These are phyloP conservation scores for Clavispora vitiphila DNA, from an alignment of 805 yeast genomes.

Conservation along the genomic window DNA sequence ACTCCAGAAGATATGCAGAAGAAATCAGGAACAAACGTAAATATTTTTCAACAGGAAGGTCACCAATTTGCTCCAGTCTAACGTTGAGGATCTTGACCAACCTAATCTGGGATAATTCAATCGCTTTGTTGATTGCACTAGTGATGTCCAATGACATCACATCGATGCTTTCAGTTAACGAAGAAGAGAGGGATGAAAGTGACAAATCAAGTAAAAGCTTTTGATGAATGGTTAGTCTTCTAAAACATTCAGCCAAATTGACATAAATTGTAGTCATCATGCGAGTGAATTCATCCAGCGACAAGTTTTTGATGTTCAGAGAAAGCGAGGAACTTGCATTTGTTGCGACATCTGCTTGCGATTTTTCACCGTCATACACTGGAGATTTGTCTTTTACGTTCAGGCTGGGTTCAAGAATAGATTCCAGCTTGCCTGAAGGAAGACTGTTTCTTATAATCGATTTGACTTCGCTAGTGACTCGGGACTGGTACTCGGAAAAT, in stretches of 20 bases:
- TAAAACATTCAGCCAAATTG: constrained; percentile 62
- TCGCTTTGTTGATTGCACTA: constrained; percentile 58
- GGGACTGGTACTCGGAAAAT: constrained; percentile 60
- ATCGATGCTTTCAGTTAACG: constrained; percentile 21
- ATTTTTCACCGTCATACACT: neutral
- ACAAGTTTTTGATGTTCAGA: constrained; percentile 54
- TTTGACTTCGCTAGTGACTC: constrained; percentile 66
- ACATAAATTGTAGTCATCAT: constrained; percentile 62
- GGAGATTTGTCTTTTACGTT: constrained; percentile 4
- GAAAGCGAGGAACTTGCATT: constrained; percentile 21
- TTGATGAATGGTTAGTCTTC: constrained; percentile 74
- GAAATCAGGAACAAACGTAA: constrained; percentile 61
- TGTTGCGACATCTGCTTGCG: constrained; percentile 1
- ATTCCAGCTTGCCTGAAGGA: constrained; percentile 3
- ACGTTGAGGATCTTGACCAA: constrained; percentile 74
- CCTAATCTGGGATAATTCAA: constrained; percentile 68
- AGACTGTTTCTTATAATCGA: constrained; percentile 49
- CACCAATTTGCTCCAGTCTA: constrained; percentile 65
- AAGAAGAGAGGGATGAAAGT: constrained; percentile 26
- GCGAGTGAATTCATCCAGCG: constrained; percentile 69
- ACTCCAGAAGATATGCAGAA: constrained; percentile 69
- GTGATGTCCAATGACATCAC: constrained; percentile 66
- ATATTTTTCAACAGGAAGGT: constrained; percentile 55
- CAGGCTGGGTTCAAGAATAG: neutral
- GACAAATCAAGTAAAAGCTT: constrained; percentile 72